phyloP scores from a whole-genome alignment of 2,329 filamentous ascomycete genomes.

The Xylaria hypoxylon region DNA sequence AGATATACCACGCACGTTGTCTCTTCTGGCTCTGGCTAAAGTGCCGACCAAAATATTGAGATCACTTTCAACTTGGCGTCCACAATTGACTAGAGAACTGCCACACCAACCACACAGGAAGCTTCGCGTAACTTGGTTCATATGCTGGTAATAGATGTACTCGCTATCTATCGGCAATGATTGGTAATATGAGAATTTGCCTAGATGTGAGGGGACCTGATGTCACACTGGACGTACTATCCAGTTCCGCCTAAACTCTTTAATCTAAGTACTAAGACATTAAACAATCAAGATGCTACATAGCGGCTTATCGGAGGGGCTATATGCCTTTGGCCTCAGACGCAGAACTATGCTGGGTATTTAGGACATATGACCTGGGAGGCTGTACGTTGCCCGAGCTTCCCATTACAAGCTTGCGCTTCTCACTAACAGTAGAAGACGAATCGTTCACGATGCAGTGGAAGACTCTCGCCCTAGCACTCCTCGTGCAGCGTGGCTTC shows the following conservation, averaged over 20 bases:
- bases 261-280: conserved; percentile 38
- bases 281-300: conserved; percentile 21
- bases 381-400: conserved; percentile 24
- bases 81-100: not conserved
- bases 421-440: conserved; percentile 30
- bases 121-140: not conserved
- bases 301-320: conserved; percentile 36
- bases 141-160: conserved; percentile 19
- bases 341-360: conserved; percentile 36
- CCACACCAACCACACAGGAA: not conserved
- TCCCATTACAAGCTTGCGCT: conserved; percentile 32
- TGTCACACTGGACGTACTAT: conserved; percentile 20
- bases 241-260: conserved; percentile 39
- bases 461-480: conserved; percentile 29
- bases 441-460: conserved; percentile 38
- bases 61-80: not conserved
- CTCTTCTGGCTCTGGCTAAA: conserved; percentile 13
- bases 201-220: conserved; percentile 27
- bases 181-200: conserved; percentile 39
- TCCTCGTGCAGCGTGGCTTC: conserved; percentile 40
- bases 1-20: not conserved
- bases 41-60: conserved; percentile 8
- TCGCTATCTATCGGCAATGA: conserved; percentile 29
- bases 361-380: conserved; percentile 38
- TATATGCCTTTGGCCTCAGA: not conserved